phyloP scores from a whole-genome alignment of 805 yeast genomes.

The Saccharomycopsis sp. region DNA sequence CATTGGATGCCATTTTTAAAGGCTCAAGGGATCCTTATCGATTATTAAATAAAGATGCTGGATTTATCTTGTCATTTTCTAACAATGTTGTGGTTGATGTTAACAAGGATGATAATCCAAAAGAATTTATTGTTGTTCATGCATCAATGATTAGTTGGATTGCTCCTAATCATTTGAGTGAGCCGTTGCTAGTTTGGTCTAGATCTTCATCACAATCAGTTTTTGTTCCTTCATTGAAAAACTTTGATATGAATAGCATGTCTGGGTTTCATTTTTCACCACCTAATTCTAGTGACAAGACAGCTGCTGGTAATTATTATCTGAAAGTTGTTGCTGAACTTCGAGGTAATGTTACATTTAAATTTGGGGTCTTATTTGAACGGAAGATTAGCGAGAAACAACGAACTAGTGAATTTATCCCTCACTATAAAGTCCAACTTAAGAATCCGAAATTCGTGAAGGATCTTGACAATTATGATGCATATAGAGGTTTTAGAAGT shows the following conservation, averaged over 20 bases:
- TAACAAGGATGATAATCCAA: conserved; percentile 63
- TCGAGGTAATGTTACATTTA: conserved; percentile 54
- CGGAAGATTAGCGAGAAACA: conserved; percentile 32
- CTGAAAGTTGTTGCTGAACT: conserved; percentile 52
- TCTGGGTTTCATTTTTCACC: conserved; percentile 22
- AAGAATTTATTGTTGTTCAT: conserved; percentile 54
- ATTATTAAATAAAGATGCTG: conserved; percentile 59
- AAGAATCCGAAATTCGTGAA: conserved; percentile 46
- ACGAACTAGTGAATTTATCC: conserved; percentile 41
- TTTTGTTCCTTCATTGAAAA: conserved; percentile 35
- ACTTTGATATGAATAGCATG: conserved; percentile 23
- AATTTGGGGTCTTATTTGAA: conserved; percentile 53
- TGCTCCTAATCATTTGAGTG: conserved; percentile 66
- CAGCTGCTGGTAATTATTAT: conserved; percentile 27
- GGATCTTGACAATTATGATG: conserved; percentile 50
- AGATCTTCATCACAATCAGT: conserved; percentile 39
- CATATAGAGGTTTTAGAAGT: conserved; percentile 74
- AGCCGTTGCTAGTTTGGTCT: conserved; percentile 51
- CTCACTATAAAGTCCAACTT: conserved; percentile 55
- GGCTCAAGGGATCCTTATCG: conserved; percentile 78
- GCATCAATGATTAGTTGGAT: conserved; percentile 61
- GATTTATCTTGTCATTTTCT: conserved; percentile 69
- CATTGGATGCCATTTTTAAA: conserved; percentile 54
- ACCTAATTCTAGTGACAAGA: not conserved
- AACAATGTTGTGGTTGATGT: conserved; percentile 52